These are phyloP conservation scores for Aspergillus hortae DNA, from an alignment of 2,329 filamentous ascomycete genomes.

Conservation along the genomic window DNA sequence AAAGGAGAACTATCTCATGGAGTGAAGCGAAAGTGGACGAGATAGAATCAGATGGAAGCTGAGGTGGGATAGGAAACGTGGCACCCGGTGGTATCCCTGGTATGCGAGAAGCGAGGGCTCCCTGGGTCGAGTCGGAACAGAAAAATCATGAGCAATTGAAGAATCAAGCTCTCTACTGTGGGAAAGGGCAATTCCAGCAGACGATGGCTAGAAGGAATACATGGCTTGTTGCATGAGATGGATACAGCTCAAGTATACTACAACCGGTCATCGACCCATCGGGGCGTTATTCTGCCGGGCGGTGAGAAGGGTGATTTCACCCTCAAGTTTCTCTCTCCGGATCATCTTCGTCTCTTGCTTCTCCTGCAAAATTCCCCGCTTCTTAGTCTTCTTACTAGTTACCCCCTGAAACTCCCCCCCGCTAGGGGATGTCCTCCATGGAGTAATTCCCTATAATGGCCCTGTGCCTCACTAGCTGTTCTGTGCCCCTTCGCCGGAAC, in stretches of 20 bases:
- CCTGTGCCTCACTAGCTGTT: conserved; percentile 29
- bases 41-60: too few relatives aligned
- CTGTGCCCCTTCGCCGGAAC: conserved; percentile 20
- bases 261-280: not conserved
- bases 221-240: too few relatives aligned
- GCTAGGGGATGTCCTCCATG: conserved; percentile 21
- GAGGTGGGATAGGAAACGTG: too few relatives aligned
- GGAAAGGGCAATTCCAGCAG: too few relatives aligned
- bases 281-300: conserved; percentile 19
- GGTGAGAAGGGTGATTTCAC: conserved; percentile 8
- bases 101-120: too few relatives aligned
- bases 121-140: too few relatives aligned
- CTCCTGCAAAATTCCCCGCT: not conserved
- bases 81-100: too few relatives aligned
- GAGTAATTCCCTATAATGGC: conserved; percentile 31
- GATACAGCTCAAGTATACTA: too few relatives aligned
- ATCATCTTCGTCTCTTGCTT: conserved; percentile 3
- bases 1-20: too few relatives aligned
- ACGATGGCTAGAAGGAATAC: not conserved
- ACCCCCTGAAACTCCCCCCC: not conserved
- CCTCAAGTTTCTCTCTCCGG: not conserved
- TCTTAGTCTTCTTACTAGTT: conserved; percentile 1
- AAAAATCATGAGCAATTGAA: too few relatives aligned
- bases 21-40: too few relatives aligned
- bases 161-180: too few relatives aligned